Conservation (phyloP, 2,329 filamentous ascomycete genomes). For the Penicillium sp. region DNA sequence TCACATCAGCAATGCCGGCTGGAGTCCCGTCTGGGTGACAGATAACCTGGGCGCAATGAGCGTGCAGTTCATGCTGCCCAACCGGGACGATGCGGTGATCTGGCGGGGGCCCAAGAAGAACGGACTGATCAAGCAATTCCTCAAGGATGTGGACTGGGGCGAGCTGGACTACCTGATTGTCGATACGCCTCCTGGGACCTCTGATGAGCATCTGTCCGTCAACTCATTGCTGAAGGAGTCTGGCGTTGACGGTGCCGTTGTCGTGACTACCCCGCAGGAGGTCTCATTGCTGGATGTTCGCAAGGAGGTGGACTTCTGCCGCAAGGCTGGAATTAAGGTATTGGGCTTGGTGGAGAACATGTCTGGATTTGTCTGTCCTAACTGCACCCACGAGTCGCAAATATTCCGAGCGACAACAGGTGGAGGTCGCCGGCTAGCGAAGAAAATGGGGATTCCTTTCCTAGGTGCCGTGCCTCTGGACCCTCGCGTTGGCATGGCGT, state of each 20-base stretch:
- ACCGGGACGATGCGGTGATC: constrained; percentile 90
- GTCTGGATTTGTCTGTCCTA: constrained; percentile 94
- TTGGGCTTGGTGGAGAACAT: constrained; percentile 96
- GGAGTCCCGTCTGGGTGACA: constrained; percentile 92
- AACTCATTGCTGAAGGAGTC: constrained; percentile 88
- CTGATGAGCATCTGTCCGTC: constrained; percentile 91
- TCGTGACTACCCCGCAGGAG: constrained; percentile 94
- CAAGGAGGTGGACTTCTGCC: constrained; percentile 97
- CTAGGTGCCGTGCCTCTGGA: constrained; percentile 87
- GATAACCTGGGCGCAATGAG: constrained; percentile 96
- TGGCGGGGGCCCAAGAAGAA: constrained; percentile 99
- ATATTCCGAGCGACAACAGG: constrained; percentile 93
- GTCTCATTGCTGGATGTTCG: constrained; percentile 87
- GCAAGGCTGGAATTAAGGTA: constrained; percentile 85
- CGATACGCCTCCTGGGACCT: constrained; percentile 92
- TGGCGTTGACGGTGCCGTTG: constrained; percentile 86
- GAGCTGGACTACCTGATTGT: constrained; percentile 89
- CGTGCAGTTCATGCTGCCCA: constrained; percentile 96
- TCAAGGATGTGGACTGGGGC: constrained; percentile 98
- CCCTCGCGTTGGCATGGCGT: constrained; percentile 91
- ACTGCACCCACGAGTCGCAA: constrained; percentile 73
- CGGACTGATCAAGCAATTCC: constrained; percentile 92
- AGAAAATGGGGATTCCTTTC: constrained; percentile 85
- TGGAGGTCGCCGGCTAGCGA: constrained; percentile 73
- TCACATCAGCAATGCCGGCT: constrained; percentile 81